Percentiles rank a stretch among this genome's conserved stretches.
phyloP scores from a whole-genome alignment of 202 grass and related monocot genomes.

The Eragrostis tef region DNA sequence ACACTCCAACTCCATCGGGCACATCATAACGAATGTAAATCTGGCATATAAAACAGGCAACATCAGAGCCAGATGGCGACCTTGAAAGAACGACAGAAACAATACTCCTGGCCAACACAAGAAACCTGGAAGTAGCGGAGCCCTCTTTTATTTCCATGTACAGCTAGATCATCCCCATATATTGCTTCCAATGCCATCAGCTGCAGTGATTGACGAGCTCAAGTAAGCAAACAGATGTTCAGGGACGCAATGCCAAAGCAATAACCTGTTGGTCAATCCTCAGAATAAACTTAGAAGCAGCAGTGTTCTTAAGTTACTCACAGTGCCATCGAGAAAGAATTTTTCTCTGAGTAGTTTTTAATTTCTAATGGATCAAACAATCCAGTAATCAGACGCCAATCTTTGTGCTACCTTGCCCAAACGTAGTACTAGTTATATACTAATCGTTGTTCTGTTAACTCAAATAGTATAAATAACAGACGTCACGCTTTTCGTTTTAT shows the following conservation, averaged over 20 bases:
- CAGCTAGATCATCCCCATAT: slow-evolving; percentile 58
- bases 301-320: neutral
- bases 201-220: slow-evolving; percentile 40
- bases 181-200: slow-evolving; percentile 72
- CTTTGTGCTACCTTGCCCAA: neutral
- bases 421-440: neutral
- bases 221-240: neutral
- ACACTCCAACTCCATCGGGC: neutral
- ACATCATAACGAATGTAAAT: neutral
- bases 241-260: neutral
- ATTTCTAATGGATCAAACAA: neutral
- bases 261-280: neutral
- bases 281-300: neutral
- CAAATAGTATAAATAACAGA: neutral
- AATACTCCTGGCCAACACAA: neutral
- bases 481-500: too few species aligned
- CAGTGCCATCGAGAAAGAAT: neutral
- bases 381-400: neutral
- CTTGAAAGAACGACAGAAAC: neutral
- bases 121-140: slow-evolving; percentile 69
- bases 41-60: neutral
- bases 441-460: neutral
- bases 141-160: slow-evolving; percentile 50
- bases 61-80: neutral
- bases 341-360: neutral